phyloP scores from a whole-genome alignment of 495 filamentous ascomycete genomes.

The Hypomontagnella submonticulosa region DNA sequence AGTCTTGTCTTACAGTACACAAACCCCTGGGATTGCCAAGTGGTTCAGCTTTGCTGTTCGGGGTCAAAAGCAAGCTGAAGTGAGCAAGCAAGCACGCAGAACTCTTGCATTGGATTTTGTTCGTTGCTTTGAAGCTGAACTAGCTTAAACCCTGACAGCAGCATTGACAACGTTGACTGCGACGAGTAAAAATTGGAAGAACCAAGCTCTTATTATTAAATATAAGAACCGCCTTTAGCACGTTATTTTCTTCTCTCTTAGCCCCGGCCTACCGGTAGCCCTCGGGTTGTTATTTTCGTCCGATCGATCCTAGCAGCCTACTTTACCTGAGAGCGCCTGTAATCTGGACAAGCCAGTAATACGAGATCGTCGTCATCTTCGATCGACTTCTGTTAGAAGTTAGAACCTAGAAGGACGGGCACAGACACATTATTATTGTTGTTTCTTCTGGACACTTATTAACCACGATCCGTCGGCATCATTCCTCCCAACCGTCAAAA shows the following conservation, averaged over 20 bases:
- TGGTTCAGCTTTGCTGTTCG: slow-evolving; percentile 24
- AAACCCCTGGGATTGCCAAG: slow-evolving; percentile 17
- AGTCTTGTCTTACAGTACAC: slow-evolving; percentile 21
- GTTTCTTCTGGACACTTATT: slow-evolving; percentile 16
- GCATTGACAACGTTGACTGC: slow-evolving; percentile 6
- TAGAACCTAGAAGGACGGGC: too few relatives aligned
- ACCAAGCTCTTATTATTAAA: slow-evolving; percentile 23
- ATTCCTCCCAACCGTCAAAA: slow-evolving; percentile 16
- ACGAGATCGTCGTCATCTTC: slow-evolving; percentile 14
- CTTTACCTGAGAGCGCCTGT: slow-evolving; percentile 2
- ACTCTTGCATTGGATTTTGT: slow-evolving; percentile 35
- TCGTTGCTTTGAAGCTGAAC: slow-evolving; percentile 12
- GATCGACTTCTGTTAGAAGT: neutral
- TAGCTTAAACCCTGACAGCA: too few relatives aligned
- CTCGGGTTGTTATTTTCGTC: too few relatives aligned
- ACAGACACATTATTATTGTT: slow-evolving; percentile 3
- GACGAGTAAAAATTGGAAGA: slow-evolving; percentile 21
- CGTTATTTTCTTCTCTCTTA: slow-evolving; percentile 15
- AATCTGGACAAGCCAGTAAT: too few relatives aligned
- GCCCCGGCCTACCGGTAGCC: slow-evolving; percentile 29
- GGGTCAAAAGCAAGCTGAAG: slow-evolving; percentile 26
- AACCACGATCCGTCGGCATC: slow-evolving; percentile 30
- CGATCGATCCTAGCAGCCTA: slow-evolving; percentile 14
- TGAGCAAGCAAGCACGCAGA: slow-evolving; percentile 35
- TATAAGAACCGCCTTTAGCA: slow-evolving; percentile 13